Base-by-base conservation (phyloP, 768 basidiomycete genomes). In the Fomitopsis pulvina region DNA sequence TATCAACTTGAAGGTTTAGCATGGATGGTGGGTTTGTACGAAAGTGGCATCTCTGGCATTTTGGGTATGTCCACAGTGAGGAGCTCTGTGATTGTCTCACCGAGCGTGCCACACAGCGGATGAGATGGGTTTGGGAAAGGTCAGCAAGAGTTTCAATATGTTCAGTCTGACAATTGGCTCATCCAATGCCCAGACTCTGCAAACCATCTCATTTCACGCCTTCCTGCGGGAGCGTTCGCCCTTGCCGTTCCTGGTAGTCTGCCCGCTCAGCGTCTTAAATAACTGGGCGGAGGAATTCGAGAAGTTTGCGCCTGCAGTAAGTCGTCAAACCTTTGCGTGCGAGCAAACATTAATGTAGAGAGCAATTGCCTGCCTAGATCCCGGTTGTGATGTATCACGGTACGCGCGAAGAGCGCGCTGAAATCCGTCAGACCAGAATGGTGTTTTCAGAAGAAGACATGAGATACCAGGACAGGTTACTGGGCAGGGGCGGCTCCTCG, bases 1-100 rank as follows among this genome's bases (percentile, higher is more conserved):
- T 97, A 96, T 63, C 95, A 99, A 63, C 77, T 97, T 1, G 89
- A 93, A 45, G 95, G 95, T 0, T 78, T 96, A 14, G 88, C 94
- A 54, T 97, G 95, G 95, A 88, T 96, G 88, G 84, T 87, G 0
- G 83, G 83, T 10, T 67, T 96, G 14, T 85, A 91, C 63, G 79
- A 87, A 66, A 92, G 92, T 57, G 88, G 88, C 0, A 85, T 90
- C 20, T 83, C 82, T 0, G 88, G 88, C 0, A 90, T 90, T 51
- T 57, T 90, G 34, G 86, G 85, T 86, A 52, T 29, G 77, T 49
- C 12, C 1, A 6, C 14, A 14, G 18, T 30, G 29, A 8, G 29
- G 7, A 4, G 14, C 34, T 6, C 6, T 16, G 34, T 16, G 34
- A 37, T 16, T 37, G 34, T n/a, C n/a, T n/a, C 39, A 44, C 43